Evolutionary conservation across 2,329 filamentous ascomycete genomes (phyloP).

Genomic region (Fusarium sp.): DNA sequence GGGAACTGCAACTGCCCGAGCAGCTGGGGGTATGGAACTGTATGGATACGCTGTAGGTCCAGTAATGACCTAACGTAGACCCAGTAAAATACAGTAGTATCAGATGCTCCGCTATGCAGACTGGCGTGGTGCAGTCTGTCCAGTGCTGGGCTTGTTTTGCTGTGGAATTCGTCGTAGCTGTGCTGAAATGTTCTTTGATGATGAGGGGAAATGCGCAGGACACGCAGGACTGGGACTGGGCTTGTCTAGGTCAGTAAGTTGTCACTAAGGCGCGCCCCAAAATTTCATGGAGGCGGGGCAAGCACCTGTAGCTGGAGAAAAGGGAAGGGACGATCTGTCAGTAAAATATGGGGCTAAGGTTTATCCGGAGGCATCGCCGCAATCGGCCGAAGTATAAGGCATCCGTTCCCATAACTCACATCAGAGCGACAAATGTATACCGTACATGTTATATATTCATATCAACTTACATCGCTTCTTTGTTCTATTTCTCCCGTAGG

Average conservation of each 20-base stretch:
- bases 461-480: slow-evolving; percentile 31
- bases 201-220: slow-evolving; percentile 52
- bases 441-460: slow-evolving; percentile 24
- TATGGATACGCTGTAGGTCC: slow-evolving; percentile 1
- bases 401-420: not conserved
- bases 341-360: slow-evolving; percentile 26
- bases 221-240: slow-evolving; percentile 12
- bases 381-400: slow-evolving; percentile 18
- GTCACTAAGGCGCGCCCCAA: slow-evolving; percentile 8
- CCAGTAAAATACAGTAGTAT: slow-evolving; percentile 11
- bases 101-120: slow-evolving; percentile 32
- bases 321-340: not conserved
- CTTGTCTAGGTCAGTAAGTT: slow-evolving; percentile 13
- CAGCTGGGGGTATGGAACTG: not conserved
- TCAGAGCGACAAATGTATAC: not conserved
- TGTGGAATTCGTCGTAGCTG: slow-evolving; percentile 48
- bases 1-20: not conserved
- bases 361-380: slow-evolving; percentile 33
- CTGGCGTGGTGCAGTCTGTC: slow-evolving; percentile 2
- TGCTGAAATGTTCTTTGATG: slow-evolving; percentile 59
- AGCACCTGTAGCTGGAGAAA: slow-evolving; percentile 18
- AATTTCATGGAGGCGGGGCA: slow-evolving; percentile 17
- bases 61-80: slow-evolving; percentile 4
- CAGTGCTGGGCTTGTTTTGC: slow-evolving; percentile 27
- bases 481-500: slow-evolving; percentile 29